These are phyloP conservation scores for Pisolithus microcarpus DNA, from an alignment of 768 basidiomycete species.

Conservation along the genomic window DNA sequence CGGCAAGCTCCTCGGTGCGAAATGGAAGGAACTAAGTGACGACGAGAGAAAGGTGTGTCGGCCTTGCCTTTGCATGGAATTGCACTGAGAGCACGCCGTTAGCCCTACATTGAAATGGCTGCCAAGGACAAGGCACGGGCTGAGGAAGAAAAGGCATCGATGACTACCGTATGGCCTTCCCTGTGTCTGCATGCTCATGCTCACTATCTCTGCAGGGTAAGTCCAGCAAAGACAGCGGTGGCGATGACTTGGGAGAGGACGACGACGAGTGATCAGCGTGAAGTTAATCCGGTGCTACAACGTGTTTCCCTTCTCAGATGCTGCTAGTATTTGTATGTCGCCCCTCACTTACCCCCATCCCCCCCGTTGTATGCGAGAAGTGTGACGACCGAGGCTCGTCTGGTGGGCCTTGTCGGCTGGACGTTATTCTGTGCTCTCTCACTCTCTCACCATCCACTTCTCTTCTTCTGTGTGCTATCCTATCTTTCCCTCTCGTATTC, in stretches of 20 bases:
- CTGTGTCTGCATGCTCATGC: not conserved
- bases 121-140: slow-evolving; percentile 82
- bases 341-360: slow-evolving; percentile 3
- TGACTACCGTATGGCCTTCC: slow-evolving; percentile 30
- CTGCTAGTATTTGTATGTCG: slow-evolving; percentile 8
- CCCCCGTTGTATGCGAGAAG: slow-evolving; percentile 24
- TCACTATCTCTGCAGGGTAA: slow-evolving; percentile 20
- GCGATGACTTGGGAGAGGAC: slow-evolving; percentile 30
- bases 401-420: slow-evolving; percentile 3
- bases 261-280: slow-evolving; percentile 33
- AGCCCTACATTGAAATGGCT: slow-evolving; percentile 89
- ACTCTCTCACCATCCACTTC: slow-evolving; percentile 6
- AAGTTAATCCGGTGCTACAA: not conserved
- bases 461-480: slow-evolving; percentile 16
- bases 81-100: slow-evolving; percentile 8
- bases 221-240: slow-evolving; percentile 32
- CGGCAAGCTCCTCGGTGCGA: slow-evolving; percentile 89
- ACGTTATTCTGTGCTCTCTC: slow-evolving; percentile 9
- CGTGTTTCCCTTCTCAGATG: slow-evolving; percentile 8
- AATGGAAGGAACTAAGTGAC: slow-evolving; percentile 94
- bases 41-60: slow-evolving; percentile 76
- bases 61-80: slow-evolving; percentile 7
- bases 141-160: slow-evolving; percentile 63
- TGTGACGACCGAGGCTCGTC: slow-evolving; percentile 13
- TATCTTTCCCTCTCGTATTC: slow-evolving; percentile 17